phyloP scores from a whole-genome alignment of 2,329 filamentous ascomycete genomes.

The Arthrobotrys conoides region DNA sequence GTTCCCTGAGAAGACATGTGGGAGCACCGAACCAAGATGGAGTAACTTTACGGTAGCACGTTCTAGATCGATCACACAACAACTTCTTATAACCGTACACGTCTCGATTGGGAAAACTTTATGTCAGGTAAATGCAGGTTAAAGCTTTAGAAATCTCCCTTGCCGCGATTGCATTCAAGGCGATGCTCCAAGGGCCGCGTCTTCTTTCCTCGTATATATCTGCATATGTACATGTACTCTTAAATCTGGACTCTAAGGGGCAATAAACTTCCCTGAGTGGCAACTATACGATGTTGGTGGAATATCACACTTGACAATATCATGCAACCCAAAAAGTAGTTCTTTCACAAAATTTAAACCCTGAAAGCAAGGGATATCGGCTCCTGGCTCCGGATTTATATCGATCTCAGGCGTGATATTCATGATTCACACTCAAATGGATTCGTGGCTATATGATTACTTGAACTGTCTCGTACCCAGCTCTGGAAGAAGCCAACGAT shows the following conservation, averaged over 20 bases:
- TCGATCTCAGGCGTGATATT: background rate
- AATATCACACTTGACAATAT: background rate
- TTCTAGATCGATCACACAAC: background rate
- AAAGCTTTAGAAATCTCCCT: background rate
- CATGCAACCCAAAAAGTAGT: background rate
- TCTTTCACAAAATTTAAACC: background rate
- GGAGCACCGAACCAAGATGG: background rate
- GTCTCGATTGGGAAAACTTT: background rate
- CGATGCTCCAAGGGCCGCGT: too few species aligned
- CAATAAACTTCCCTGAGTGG: too few species aligned
- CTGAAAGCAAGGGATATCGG: background rate
- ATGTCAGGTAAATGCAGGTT: background rate
- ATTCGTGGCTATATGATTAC: too few species aligned
- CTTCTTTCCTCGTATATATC: too few species aligned
- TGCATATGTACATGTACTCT: too few species aligned
- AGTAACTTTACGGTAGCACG: background rate
- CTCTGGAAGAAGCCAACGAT: background rate
- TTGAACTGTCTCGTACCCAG: too few species aligned
- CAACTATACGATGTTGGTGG: background rate
- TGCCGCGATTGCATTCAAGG: background rate
- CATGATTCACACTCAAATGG: too few species aligned
- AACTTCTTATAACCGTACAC: background rate
- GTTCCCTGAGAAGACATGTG: background rate
- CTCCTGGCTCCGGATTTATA: background rate
- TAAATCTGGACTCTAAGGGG: too few species aligned